Base-by-base conservation (phyloP, 2,329 filamentous ascomycete species). In the Metarhizium anisopliae region DNA sequence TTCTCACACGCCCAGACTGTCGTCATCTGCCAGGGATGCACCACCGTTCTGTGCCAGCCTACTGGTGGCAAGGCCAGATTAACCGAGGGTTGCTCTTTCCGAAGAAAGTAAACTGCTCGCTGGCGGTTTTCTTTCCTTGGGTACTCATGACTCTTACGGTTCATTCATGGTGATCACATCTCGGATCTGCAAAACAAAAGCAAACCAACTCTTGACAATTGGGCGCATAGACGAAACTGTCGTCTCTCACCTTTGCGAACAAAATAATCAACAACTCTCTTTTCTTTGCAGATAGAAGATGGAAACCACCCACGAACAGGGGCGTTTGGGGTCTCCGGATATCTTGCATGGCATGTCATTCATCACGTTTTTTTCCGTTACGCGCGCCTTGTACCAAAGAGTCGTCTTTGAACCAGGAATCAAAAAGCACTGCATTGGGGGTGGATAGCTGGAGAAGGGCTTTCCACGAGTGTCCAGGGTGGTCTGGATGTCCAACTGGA, bases 1-100 rank as follows among this genome's bases (percentile, higher is more conserved):
- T 99, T 97, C 90, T 97, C 93, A 64, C 94, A 99, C 85, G 94
- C 94, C 78, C 94, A 99, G 85, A 99, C 94, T 76, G 94, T 99
- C 77, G 94, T 99, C 78, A 95, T 97, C 85, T 99, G 94, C 88
- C 91, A 91, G 74, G 94, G 94, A 72, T 99, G 94, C 90, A 96
- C 93, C 72, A 96, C 95, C 71, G 94, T 99, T 68, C 90, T 99
- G 64, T 99, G 94, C 90, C 94, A 99, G 79, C 94, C 94, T 67
- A 99, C 94, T 69, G 94, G 94, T 86, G 94, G 94, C 73, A 99
- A 99, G 86, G 94, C 94, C 74, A 85, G 94, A 77, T 84, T 99
- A 74, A 99, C 94, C 65, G 94, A 99, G 87, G 94, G 94, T 77
- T 99, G 94, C 90, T 97, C 94, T 75, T 99, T 99, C 90, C 88